Conservation (phyloP, 495 filamentous ascomycete genomes). For the Annulohypoxylon moriforme region DNA sequence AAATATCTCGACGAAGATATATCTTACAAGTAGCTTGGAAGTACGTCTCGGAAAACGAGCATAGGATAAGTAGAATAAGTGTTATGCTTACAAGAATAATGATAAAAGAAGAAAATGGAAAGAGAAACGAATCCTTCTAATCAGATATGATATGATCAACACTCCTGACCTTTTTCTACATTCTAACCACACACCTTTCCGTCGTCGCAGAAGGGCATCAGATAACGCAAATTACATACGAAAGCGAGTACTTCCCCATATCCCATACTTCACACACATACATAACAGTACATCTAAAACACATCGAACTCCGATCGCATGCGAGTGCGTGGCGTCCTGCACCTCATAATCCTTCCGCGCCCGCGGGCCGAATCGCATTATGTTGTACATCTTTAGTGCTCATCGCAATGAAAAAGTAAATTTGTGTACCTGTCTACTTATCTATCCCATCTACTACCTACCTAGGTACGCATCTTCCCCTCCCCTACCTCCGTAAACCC, state of each 20-base stretch:
- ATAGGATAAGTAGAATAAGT: conserved; percentile 1
- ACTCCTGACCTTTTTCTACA: no score
- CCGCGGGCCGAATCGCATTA: conserved; percentile 39
- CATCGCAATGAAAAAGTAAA: not conserved
- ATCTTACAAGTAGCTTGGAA: not conserved
- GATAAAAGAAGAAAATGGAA: not conserved
- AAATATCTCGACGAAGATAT: not conserved
- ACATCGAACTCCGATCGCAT: not conserved
- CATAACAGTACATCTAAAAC: not conserved
- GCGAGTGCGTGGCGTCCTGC: conserved; percentile 17
- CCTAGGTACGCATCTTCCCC: not conserved
- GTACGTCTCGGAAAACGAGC: not conserved
- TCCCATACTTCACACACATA: not conserved
- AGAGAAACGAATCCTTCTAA: not conserved
- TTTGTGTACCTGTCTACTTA: not conserved
- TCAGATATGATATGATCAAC: conserved; percentile 24
- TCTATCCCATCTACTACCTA: not conserved
- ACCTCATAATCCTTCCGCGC: conserved; percentile 41
- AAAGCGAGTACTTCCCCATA: not conserved
- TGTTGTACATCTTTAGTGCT: conserved; percentile 4
- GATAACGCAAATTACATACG: conserved; percentile 4
- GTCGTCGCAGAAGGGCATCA: conserved; percentile 8
- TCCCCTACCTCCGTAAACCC: not conserved
- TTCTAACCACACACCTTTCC: conserved; percentile 21
- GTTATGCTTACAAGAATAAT: not conserved